Evolutionary conservation across 2,329 filamentous ascomycete genomes (phyloP).

Genomic region (Xylariales sp.): DNA sequence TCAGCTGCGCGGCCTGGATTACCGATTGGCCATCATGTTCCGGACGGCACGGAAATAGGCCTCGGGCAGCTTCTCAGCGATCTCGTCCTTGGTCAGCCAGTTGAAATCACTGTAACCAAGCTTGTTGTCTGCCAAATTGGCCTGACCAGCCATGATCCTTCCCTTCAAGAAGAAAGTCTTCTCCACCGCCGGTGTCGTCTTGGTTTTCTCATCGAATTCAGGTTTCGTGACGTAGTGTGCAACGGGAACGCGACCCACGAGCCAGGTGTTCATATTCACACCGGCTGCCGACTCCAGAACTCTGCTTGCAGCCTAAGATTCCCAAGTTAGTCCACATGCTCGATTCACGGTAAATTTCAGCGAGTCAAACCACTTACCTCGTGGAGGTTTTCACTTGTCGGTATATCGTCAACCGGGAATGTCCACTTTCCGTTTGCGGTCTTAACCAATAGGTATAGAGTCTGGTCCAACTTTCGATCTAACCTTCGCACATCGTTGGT

Average conservation of each 20-base stretch:
- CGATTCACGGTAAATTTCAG: too few species aligned
- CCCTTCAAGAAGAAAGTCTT: slow-evolving; percentile 97
- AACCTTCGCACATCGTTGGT: slow-evolving; percentile 72
- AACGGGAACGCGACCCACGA: slow-evolving; percentile 85
- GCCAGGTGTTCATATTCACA: slow-evolving; percentile 98
- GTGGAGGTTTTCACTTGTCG: slow-evolving; percentile 71
- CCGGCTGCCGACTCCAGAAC: slow-evolving; percentile 75
- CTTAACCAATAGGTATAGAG: slow-evolving; percentile 84
- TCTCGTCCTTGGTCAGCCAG: slow-evolving; percentile 90
- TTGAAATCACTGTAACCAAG: slow-evolving; percentile 77
- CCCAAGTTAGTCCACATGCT: too few species aligned
- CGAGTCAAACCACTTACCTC: slow-evolving; percentile 57
- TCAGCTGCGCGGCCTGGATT: too few species aligned
- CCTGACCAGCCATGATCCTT: slow-evolving; percentile 95
- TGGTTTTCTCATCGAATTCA: slow-evolving; percentile 36
- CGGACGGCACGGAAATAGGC: slow-evolving; percentile 72
- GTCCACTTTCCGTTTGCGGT: slow-evolving; percentile 68
- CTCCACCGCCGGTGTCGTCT: slow-evolving; percentile 51
- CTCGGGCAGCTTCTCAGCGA: slow-evolving; percentile 59
- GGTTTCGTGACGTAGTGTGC: slow-evolving; percentile 67
- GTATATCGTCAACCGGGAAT: slow-evolving; percentile 72
- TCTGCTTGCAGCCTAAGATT: slow-evolving; percentile 69
- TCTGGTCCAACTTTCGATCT: slow-evolving; percentile 74
- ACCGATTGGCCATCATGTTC: slow-evolving; percentile 82
- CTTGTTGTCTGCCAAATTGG: slow-evolving; percentile 67